phyloP scores from a whole-genome alignment of 2,329 filamentous ascomycete species.

The Fusarium camptoceras region DNA sequence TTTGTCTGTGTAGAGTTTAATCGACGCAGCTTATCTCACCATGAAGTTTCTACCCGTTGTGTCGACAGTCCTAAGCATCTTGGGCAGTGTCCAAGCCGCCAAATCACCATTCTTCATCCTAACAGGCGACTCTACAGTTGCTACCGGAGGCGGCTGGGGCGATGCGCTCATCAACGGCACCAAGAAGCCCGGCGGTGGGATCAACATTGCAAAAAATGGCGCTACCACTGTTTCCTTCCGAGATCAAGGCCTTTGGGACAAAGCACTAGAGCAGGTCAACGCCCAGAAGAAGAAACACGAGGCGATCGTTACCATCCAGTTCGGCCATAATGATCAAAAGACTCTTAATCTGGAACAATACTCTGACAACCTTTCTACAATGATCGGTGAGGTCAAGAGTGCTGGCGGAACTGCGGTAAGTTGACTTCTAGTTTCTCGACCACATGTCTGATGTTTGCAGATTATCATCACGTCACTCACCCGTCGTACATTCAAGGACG shows the following conservation, averaged over 20 bases:
- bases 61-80: background rate
- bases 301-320: constrained; percentile 19
- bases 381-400: constrained; percentile 5
- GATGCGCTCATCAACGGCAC: constrained; percentile 11
- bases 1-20: rapidly evolving
- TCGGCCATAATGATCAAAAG: constrained; percentile 23
- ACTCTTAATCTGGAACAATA: constrained; percentile 20
- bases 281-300: background rate
- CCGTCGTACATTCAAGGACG: constrained; percentile 12
- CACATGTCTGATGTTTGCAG: background rate
- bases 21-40: background rate
- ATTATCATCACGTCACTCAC: constrained; percentile 18
- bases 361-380: constrained; percentile 5
- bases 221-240: constrained; percentile 23
- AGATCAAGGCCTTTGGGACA: constrained; percentile 1
- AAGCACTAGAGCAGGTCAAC: background rate
- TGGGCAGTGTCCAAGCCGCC: background rate
- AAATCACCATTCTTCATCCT: constrained; percentile 19
- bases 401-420: constrained; percentile 23
- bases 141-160: constrained; percentile 4
- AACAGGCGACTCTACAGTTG: constrained; percentile 21
- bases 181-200: background rate
- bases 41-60: background rate
- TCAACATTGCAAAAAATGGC: constrained; percentile 21
- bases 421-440: rapidly evolving